Evolutionary conservation across 2,329 filamentous ascomycete species (phyloP), one percentile per base, ranked within the genome.

Genomic region (Penicillium sp.): DNA sequence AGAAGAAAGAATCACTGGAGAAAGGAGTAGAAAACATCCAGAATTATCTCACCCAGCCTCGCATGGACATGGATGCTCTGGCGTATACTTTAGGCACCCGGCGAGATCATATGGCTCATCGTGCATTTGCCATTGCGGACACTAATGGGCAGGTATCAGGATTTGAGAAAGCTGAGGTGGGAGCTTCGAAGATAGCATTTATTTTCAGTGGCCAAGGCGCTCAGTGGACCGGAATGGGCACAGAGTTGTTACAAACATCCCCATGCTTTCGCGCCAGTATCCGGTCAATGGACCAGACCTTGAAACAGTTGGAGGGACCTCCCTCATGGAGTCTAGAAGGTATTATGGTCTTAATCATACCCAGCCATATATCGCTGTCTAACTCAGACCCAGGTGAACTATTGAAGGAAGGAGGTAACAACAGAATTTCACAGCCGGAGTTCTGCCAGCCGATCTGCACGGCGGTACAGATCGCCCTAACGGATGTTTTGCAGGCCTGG

Each of bases 171-270:
- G 10, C 9, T 7, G 24, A 17, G 6, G 34, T 3, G 21, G 10
- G 5, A 15, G 12, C 40, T n/a, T 24, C 44, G 13, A 12, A 18
- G 5, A 24, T 49, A 3, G 21, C 33, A 2, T 54, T 52, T n/a
- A 37, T 54, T 1, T 60, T 60, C 20, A 60, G 51, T 3, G 59
- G 59, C 2, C 59, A 62, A 18, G 60, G 60, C 1, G 60, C 60
- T 4, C 60, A 62, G 26, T 62, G 58, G 58, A 21, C 55, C 1
- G 26, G 44, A 1, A 62, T 60, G 58, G 58, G 49, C 0, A 48
- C 26, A 15, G 34, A 52, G 6, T 43, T 60, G 15, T 2, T 54
- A 20, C 7, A 10, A 8, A 8, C 6, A 29, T 32, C 30, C 23
- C 15, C 18, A 15, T 4, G 9, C 6, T 51, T 59, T 44, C 26